Conservation (phyloP, 2,329 filamentous ascomycete species). For the Sclerotiophoma versabilis region DNA sequence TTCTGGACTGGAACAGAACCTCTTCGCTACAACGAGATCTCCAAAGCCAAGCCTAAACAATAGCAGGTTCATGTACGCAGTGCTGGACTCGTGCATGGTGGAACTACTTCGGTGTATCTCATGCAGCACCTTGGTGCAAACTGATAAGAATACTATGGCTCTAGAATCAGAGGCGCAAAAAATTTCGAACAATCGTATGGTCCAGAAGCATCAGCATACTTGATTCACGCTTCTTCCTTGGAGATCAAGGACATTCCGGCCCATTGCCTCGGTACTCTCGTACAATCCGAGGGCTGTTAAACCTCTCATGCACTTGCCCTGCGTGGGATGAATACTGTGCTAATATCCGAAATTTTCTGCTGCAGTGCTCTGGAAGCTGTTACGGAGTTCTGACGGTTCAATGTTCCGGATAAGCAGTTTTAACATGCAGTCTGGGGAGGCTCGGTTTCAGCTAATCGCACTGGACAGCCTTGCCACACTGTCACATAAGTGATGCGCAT, state of each 20-base stretch:
- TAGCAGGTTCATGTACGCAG: neutral
- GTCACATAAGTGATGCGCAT: too few species aligned
- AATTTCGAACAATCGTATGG: neutral
- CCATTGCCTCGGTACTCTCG: neutral
- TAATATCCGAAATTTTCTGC: neutral
- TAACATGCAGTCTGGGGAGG: neutral
- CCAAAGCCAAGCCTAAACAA: neutral
- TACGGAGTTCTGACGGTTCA: neutral
- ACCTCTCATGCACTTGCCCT: neutral
- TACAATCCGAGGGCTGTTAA: neutral
- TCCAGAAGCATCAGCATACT: neutral
- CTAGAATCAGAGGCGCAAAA: neutral
- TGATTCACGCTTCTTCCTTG: neutral
- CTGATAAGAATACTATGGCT: slow-evolving; percentile 2
- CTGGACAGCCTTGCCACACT: too few species aligned
- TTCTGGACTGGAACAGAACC: neutral
- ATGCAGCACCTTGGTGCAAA: neutral
- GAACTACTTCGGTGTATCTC: neutral
- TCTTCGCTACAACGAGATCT: neutral
- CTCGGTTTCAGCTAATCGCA: neutral
- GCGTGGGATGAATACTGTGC: neutral
- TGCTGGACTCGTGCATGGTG: neutral
- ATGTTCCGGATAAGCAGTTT: neutral
- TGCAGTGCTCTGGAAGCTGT: neutral
- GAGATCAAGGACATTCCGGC: neutral